These are phyloP conservation scores for Phytophthora pluvialis DNA, from an alignment of 352 stramenopile species.

Conservation along the genomic window DNA sequence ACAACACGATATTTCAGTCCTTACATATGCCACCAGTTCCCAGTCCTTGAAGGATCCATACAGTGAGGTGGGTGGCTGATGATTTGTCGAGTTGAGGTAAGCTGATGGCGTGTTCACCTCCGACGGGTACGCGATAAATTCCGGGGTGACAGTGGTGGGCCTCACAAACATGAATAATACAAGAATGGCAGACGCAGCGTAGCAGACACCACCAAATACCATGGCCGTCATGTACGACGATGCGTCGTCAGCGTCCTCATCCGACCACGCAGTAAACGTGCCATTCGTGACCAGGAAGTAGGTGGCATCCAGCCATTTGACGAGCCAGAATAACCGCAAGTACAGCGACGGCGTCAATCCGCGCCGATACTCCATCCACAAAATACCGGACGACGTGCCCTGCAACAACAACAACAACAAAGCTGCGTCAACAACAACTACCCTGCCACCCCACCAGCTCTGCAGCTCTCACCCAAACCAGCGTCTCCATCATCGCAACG, in stretches of 20 bases:
- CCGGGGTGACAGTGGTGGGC: constrained; percentile 55
- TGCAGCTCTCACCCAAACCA: constrained; percentile 54
- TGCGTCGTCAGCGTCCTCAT: not conserved
- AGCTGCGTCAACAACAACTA: not conserved
- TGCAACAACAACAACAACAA: constrained; percentile 11
- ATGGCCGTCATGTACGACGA: constrained; percentile 23
- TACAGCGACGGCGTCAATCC: constrained; percentile 59
- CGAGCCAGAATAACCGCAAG: constrained; percentile 66
- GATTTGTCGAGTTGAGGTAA: constrained; percentile 56
- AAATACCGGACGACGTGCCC: constrained; percentile 53
- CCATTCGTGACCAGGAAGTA: constrained; percentile 54
- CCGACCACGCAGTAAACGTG: constrained; percentile 13
- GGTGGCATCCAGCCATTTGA: constrained; percentile 59
- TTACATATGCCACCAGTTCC: constrained; percentile 33
- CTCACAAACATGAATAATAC: constrained; percentile 56
- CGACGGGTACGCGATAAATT: constrained; percentile 54
- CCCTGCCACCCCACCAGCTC: not conserved
- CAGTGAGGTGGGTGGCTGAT: constrained; percentile 44
- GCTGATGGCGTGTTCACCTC: constrained; percentile 63
- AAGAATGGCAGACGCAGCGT: constrained; percentile 50
- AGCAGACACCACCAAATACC: constrained; percentile 45
- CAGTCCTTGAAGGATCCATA: constrained; percentile 70
- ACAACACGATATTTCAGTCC: not conserved
- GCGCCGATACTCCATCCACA: constrained; percentile 84
- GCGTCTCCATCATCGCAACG: constrained; percentile 58